Evolutionary conservation across 1,284 basidiomycete species (phyloP).

Genomic region (Mrakiaceae sp.): DNA sequence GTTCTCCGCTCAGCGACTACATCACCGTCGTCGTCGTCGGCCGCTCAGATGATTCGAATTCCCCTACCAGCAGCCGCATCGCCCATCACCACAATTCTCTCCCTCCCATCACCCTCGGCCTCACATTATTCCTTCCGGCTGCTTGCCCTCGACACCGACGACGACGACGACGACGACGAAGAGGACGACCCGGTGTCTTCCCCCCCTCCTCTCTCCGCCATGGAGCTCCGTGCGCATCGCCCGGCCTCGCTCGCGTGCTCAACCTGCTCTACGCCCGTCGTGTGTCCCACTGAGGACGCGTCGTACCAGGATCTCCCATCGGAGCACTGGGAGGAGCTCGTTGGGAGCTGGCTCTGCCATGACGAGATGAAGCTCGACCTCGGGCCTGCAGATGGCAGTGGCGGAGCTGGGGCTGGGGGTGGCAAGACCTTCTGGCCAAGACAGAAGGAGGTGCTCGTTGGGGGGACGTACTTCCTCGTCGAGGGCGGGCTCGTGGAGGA

Average conservation of each 20-base stretch:
- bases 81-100: background rate
- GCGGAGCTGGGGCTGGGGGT: constrained; percentile 52
- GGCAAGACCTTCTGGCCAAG: constrained; percentile 69
- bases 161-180: background rate
- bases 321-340: constrained; percentile 91
- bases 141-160: background rate
- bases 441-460: constrained; percentile 59
- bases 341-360: constrained; percentile 98
- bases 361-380: constrained; percentile 50
- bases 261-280: background rate
- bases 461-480: constrained; percentile 72
- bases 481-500: constrained; percentile 47
- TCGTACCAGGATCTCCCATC: constrained; percentile 59
- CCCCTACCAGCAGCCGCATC: background rate
- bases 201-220: background rate
- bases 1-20: background rate
- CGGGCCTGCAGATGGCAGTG: background rate
- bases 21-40: background rate
- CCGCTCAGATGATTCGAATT: background rate
- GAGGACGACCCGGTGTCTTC: background rate
- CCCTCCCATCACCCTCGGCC: background rate
- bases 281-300: background rate
- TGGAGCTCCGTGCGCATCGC: background rate
- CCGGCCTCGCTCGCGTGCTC: background rate
- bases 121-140: background rate